Conservation (phyloP, 257 asterid species). For the Avicennia marina region DNA sequence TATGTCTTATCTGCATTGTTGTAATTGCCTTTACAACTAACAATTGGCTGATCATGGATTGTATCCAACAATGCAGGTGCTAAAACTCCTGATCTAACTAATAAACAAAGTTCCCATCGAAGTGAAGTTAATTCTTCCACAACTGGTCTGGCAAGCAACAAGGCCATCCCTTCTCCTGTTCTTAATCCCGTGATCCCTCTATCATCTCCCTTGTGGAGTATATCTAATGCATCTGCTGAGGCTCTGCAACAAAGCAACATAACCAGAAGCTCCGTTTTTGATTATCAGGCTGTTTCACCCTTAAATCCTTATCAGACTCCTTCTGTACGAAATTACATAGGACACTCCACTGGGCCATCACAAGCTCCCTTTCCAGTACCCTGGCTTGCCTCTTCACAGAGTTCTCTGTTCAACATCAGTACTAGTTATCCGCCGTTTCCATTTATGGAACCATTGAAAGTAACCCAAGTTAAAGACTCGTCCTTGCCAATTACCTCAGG, state of each 20-base stretch:
- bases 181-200: conserved; percentile 58
- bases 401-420: conserved; percentile 54
- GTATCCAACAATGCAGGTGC: conserved; percentile 48
- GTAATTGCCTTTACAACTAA: conserved; percentile 10
- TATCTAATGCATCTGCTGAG: conserved; percentile 66
- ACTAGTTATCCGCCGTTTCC: conserved; percentile 50
- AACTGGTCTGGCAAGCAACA: conserved; percentile 49
- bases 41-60: conserved; percentile 18
- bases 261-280: conserved; percentile 53
- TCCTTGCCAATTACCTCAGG: conserved; percentile 37
- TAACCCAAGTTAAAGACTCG: conserved; percentile 46
- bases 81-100: conserved; percentile 48
- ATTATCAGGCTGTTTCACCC: conserved; percentile 71
- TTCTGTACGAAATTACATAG: conserved; percentile 42
- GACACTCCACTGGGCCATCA: conserved; percentile 54
- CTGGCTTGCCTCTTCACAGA: conserved; percentile 73
- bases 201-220: conserved; percentile 90
- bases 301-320: conserved; percentile 72
- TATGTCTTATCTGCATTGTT: conserved; percentile 24
- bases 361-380: conserved; percentile 67
- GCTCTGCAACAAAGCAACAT: conserved; percentile 45
- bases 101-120: conserved; percentile 40
- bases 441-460: conserved; percentile 47
- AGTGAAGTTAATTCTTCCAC: conserved; percentile 46
- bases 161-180: conserved; percentile 44